Percentiles rank a stretch among this genome's conserved stretches.
Conservation (phyloP, 768 basidiomycete species). For the Pleurotus djamor region DNA sequence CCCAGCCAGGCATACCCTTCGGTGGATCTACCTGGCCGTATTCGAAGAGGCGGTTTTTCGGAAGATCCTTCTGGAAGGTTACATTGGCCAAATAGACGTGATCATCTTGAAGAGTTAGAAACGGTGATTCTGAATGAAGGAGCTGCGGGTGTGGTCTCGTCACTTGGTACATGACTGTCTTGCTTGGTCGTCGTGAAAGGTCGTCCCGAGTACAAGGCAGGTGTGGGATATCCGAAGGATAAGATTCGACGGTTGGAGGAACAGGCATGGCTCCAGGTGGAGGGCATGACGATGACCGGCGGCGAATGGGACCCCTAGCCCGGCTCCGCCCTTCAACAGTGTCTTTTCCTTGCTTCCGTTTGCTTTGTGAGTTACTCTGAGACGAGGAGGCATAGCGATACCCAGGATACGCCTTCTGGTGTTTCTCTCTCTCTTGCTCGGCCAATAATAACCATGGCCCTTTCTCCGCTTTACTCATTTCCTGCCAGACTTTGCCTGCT, state of each 20-base stretch:
- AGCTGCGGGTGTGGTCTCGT: not conserved
- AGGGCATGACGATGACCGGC: conserved; percentile 41
- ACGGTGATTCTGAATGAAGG: not conserved
- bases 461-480: conserved; percentile 43
- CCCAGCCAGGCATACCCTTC: conserved; percentile 1
- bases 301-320: conserved; percentile 4
- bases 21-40: not conserved
- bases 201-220: conserved; percentile 1
- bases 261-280: conserved; percentile 31
- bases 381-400: conserved; percentile 36
- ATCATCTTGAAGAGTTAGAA: not conserved
- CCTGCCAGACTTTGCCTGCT: conserved; percentile 65
- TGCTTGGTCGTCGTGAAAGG: conserved; percentile 4
- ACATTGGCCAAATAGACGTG: not conserved
- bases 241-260: not conserved
- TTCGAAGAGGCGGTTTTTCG: not conserved
- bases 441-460: conserved; percentile 53
- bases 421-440: conserved; percentile 41
- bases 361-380: not conserved
- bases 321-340: conserved; percentile 1
- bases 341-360: conserved; percentile 10
- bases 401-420: conserved; percentile 36
- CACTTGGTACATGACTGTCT: conserved; percentile 4
- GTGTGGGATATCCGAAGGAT: not conserved
- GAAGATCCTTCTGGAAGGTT: not conserved